Conservation (phyloP, 805 yeast species). For the Candida hungchunana region DNA sequence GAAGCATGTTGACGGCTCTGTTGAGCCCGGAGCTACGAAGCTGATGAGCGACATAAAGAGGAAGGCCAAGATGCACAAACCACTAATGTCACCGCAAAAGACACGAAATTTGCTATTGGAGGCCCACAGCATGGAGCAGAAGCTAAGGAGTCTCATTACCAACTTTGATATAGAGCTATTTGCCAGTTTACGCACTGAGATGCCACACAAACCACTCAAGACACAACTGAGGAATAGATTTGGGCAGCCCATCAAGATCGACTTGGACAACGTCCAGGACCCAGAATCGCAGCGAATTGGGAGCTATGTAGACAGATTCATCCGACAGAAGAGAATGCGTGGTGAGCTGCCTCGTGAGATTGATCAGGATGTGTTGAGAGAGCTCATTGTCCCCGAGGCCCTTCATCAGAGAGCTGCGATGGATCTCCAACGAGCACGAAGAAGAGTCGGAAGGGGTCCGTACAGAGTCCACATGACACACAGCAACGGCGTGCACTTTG, state of each 20-base stretch:
- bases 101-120: conserved; percentile 6
- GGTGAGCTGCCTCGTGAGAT: conserved; percentile 18
- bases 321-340: conserved; percentile 7
- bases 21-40: not conserved
- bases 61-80: conserved; percentile 12
- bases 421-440: conserved; percentile 7
- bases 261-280: conserved; percentile 19
- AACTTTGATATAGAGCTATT: not conserved
- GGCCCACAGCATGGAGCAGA: conserved; percentile 16
- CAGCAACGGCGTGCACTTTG: conserved; percentile 12
- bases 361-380: conserved; percentile 15
- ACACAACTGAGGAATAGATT: conserved; percentile 3
- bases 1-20: conserved; percentile 1
- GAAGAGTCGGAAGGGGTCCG: conserved; percentile 15
- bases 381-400: conserved; percentile 21
- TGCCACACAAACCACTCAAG: not conserved
- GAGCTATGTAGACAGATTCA: conserved; percentile 15
- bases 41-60: conserved; percentile 3
- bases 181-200: not conserved
- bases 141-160: conserved; percentile 6
- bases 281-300: conserved; percentile 12
- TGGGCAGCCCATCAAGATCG: conserved; percentile 20
- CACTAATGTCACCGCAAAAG: conserved; percentile 20
- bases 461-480: conserved; percentile 16
- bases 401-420: conserved; percentile 16